Evolutionary conservation across 75 land plant genomes (phyloP).

Genomic region (Cunninghamia lanceolata): DNA sequence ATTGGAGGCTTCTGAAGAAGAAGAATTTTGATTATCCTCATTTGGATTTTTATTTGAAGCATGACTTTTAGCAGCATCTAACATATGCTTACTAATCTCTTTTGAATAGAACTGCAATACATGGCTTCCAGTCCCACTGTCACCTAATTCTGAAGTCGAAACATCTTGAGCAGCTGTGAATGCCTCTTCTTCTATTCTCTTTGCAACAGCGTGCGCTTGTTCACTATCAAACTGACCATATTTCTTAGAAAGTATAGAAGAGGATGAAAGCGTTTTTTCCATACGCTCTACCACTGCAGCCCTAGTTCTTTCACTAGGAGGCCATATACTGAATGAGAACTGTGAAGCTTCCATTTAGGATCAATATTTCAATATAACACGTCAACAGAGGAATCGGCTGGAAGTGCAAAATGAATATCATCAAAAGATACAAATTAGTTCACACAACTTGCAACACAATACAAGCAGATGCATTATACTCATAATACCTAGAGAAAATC

Average conservation of each 20-base stretch:
- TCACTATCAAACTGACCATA: conserved; percentile 50
- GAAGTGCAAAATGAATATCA: neutral
- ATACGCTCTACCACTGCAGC: conserved; percentile 67
- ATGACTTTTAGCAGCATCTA: conserved; percentile 30
- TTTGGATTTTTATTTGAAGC: conserved; percentile 3
- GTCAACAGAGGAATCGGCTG: neutral
- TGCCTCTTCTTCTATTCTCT: conserved; percentile 62
- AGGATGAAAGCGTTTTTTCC: conserved; percentile 53
- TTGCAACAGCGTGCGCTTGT: conserved; percentile 48
- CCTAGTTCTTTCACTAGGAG: conserved; percentile 74
- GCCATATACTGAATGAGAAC: conserved; percentile 63
- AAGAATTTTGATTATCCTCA: neutral
- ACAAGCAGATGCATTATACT: neutral
- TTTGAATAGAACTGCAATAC: conserved; percentile 44
- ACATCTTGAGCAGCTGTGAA: conserved; percentile 23
- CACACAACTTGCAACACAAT: neutral
- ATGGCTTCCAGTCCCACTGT: conserved; percentile 59
- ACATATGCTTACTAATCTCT: conserved; percentile 48
- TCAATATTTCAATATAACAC: neutral
- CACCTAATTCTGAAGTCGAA: neutral
- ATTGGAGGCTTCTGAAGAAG: neutral
- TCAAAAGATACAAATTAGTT: neutral
- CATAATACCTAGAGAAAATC: neutral
- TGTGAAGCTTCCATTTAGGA: conserved; percentile 3
- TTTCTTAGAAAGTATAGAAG: conserved; percentile 57